Evolutionary conservation across 2,329 filamentous ascomycete species (phyloP).

Genomic region (Cladosporium halotolerans): DNA sequence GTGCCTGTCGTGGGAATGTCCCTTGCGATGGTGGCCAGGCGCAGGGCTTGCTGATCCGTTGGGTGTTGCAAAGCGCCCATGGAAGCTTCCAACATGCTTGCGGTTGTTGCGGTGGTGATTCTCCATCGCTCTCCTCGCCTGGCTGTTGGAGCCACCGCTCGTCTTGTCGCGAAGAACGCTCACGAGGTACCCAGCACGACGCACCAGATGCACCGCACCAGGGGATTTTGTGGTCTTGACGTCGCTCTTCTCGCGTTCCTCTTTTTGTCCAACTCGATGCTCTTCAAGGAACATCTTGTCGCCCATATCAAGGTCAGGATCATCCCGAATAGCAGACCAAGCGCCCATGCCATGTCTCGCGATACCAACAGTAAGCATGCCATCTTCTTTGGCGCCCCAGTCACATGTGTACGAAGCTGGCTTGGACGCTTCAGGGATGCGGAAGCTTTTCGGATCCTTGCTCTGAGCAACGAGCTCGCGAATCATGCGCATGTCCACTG

Average conservation of each 20-base stretch:
- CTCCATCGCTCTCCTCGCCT: slow-evolving; percentile 72
- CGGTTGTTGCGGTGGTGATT: slow-evolving; percentile 96
- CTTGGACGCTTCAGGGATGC: slow-evolving; percentile 86
- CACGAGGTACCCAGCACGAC: slow-evolving; percentile 87
- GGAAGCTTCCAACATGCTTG: slow-evolving; percentile 55
- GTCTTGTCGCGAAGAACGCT: slow-evolving; percentile 90
- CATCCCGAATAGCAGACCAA: slow-evolving; percentile 91
- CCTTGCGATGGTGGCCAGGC: slow-evolving; percentile 39
- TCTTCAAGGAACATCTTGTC: slow-evolving; percentile 97
- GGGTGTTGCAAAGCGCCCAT: slow-evolving; percentile 50
- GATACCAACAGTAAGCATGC: slow-evolving; percentile 93
- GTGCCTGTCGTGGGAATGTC: slow-evolving; percentile 28
- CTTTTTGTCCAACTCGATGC: slow-evolving; percentile 96
- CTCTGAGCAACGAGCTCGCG: slow-evolving; percentile 61
- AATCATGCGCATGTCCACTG: slow-evolving; percentile 79
- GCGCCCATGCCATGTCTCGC: slow-evolving; percentile 90
- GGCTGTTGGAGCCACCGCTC: slow-evolving; percentile 55
- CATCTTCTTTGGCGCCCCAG: slow-evolving; percentile 91
- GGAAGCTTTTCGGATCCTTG: slow-evolving; percentile 70
- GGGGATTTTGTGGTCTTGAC: slow-evolving; percentile 74
- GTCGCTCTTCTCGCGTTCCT: slow-evolving; percentile 73
- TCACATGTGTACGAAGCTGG: slow-evolving; percentile 82
- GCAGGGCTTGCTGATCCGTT: slow-evolving; percentile 67
- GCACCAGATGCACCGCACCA: slow-evolving; percentile 93
- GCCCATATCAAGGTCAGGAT: slow-evolving; percentile 72